Base-by-base conservation (phyloP, 2,329 filamentous ascomycete species). In the Neofusicoccum parvum region DNA sequence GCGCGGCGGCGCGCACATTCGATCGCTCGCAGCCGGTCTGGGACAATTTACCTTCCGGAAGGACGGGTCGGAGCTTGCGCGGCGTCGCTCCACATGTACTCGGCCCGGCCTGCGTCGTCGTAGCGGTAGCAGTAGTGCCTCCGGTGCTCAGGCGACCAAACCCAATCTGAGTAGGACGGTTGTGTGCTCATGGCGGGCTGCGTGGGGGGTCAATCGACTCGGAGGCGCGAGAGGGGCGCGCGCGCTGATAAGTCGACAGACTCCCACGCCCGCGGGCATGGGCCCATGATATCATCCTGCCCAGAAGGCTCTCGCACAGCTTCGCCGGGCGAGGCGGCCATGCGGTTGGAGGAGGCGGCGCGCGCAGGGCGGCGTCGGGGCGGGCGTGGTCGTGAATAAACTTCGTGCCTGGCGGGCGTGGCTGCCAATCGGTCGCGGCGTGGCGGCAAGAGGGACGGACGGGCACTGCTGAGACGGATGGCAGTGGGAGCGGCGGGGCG, bases 251-350 rank as follows among this genome's bases (percentile, higher is more conserved):
- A 53, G 37, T 37, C 32, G 15, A n/a, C 23, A n/a, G 7, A 51
- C 49, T 15, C 49, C 10, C 48, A 27, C 11, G 11, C 6, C 12
- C n/a, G 15, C 34, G 5, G 50, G 56, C 56, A 60, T 60, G 36
- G 48, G 48, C 43, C 36, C 48, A 60, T 60, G 56, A 60, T 60
- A 60, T 60, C 56, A 60, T 60, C 41, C 43, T 60, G 48, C 43
- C 56, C 43, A 60, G 56, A 60, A 60, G 15, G 56, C 56, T 60
- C 56, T 60, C 48, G 56, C 37, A 60, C 56, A 60, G 56, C 56
- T 60, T 60, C 56, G 48, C 56, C 56, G 56, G 56, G 48, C 41
- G 43, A 48, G 50, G n/a, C 23, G 32, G 37, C 53, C 27, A 46
- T 34, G 32, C 56, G 56, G 56, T 60, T 60, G 56, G 56, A 23